Conservation (phyloP, 192 early-diverging fungal genomes). For the Backusella circina region DNA sequence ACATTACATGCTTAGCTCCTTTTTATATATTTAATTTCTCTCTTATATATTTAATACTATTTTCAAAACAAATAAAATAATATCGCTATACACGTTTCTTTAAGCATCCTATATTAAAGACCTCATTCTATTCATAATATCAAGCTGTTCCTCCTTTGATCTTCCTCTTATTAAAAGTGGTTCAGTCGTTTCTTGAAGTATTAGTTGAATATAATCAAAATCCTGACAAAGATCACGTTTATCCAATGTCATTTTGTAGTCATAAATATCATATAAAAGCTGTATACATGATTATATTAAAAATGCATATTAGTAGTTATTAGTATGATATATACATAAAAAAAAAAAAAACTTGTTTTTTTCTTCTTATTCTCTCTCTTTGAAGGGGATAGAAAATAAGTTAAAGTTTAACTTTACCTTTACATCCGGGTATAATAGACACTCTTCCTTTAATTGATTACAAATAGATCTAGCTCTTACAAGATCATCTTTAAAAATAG, state of each 20-base stretch:
- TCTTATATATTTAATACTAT: background rate
- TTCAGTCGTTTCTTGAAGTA: background rate
- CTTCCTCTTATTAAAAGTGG: slow-evolving; percentile 1
- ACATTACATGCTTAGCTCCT: slow-evolving; percentile 1
- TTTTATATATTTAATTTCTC: background rate
- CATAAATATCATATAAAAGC: background rate
- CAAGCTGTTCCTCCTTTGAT: background rate
- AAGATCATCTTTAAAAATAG: slow-evolving; percentile 1
- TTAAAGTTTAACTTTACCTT: background rate
- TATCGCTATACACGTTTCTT: background rate
- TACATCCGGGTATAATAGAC: slow-evolving; percentile 8
- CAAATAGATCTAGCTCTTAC: slow-evolving; percentile 5
- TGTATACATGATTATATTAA: background rate
- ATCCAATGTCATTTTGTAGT: background rate
- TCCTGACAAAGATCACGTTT: background rate
- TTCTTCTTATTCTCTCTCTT: background rate
- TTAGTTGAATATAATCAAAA: background rate
- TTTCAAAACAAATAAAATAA: background rate
- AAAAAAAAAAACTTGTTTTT: background rate
- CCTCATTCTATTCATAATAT: background rate
- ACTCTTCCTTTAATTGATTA: background rate
- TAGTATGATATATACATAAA: background rate
- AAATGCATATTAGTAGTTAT: background rate
- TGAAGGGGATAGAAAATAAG: background rate
- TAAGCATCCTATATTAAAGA: slow-evolving; percentile 1